Evolutionary conservation across 192 early-diverging fungal genomes (phyloP).

Genomic region (Coemansia sp.): DNA sequence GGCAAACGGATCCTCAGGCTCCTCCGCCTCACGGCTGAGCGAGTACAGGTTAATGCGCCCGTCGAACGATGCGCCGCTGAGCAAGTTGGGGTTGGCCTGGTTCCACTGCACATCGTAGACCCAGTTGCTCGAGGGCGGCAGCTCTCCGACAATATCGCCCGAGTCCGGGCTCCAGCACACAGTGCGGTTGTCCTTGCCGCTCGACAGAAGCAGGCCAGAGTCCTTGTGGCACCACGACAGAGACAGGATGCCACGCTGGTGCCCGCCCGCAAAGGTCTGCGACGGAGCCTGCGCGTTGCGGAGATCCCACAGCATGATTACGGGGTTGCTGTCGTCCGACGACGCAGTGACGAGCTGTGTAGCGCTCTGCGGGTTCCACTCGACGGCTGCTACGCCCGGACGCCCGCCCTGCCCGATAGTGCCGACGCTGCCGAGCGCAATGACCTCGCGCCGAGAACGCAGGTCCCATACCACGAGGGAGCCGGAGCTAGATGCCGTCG

Average conservation of each 20-base stretch:
- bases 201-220: conserved; percentile 85
- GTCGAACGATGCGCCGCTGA: conserved; percentile 89
- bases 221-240: conserved; percentile 96
- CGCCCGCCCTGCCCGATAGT: conserved; percentile 35
- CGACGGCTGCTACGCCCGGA: conserved; percentile 67
- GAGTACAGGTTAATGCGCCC: conserved; percentile 89
- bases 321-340: conserved; percentile 89
- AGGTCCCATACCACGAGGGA: conserved; percentile 97
- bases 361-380: conserved; percentile 94
- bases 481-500: conserved; percentile 87
- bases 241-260: conserved; percentile 88
- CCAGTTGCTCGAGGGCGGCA: conserved; percentile 89
- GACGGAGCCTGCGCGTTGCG: conserved; percentile 93
- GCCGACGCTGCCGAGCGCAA: conserved; percentile 66
- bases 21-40: conserved; percentile 41
- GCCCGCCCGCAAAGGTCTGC: conserved; percentile 72
- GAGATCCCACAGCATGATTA: conserved; percentile 93
- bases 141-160: conserved; percentile 86
- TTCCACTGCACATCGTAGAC: conserved; percentile 97
- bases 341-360: conserved; percentile 93
- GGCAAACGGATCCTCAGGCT: conserved; percentile 83
- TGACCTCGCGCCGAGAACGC: conserved; percentile 80
- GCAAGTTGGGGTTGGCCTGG: conserved; percentile 88
- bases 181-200: conserved; percentile 94
- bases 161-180: conserved; percentile 89